Evolutionary conservation across 2,329 filamentous ascomycete genomes (phyloP).

Genomic region (Raffaelea arxii): DNA sequence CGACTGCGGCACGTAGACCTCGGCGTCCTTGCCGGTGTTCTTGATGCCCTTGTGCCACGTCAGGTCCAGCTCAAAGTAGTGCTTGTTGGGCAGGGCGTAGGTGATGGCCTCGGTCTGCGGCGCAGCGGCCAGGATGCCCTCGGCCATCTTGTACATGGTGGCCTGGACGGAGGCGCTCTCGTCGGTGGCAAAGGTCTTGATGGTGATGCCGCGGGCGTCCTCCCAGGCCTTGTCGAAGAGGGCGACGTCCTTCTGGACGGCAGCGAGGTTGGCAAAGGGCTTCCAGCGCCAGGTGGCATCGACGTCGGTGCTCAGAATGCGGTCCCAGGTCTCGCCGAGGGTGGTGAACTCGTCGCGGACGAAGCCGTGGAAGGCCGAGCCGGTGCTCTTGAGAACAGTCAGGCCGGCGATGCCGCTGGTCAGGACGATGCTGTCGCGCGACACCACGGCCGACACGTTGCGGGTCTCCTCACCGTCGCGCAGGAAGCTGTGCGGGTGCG

Average conservation of each 20-base stretch:
- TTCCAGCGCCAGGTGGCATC: slow-evolving; percentile 83
- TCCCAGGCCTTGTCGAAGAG: slow-evolving; percentile 75
- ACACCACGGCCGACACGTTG: slow-evolving; percentile 64
- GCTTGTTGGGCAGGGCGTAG: slow-evolving; percentile 91
- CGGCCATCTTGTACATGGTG: slow-evolving; percentile 98
- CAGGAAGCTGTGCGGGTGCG: slow-evolving; percentile 91
- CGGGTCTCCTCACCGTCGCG: slow-evolving; percentile 84
- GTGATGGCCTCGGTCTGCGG: slow-evolving; percentile 63
- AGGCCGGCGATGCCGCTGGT: slow-evolving; percentile 71
- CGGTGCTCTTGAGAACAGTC: slow-evolving; percentile 90
- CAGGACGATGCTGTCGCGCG: slow-evolving; percentile 63
- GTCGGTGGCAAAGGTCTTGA: slow-evolving; percentile 84
- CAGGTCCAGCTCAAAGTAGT: slow-evolving; percentile 96
- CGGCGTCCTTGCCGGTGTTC: slow-evolving; percentile 91
- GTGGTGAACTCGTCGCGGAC: slow-evolving; percentile 89
- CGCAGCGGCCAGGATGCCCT: slow-evolving; percentile 68
- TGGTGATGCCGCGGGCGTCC: slow-evolving; percentile 71
- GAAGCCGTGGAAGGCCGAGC: slow-evolving; percentile 92
- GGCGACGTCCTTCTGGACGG: slow-evolving; percentile 52
- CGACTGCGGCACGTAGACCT: slow-evolving; percentile 89
- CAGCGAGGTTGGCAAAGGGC: slow-evolving; percentile 53
- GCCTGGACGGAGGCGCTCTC: slow-evolving; percentile 88
- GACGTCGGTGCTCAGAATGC: slow-evolving; percentile 89
- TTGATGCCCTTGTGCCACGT: slow-evolving; percentile 94
- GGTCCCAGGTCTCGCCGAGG: slow-evolving; percentile 83